Base-by-base conservation (phyloP, 495 filamentous ascomycete genomes). In the Tuber brumale region DNA sequence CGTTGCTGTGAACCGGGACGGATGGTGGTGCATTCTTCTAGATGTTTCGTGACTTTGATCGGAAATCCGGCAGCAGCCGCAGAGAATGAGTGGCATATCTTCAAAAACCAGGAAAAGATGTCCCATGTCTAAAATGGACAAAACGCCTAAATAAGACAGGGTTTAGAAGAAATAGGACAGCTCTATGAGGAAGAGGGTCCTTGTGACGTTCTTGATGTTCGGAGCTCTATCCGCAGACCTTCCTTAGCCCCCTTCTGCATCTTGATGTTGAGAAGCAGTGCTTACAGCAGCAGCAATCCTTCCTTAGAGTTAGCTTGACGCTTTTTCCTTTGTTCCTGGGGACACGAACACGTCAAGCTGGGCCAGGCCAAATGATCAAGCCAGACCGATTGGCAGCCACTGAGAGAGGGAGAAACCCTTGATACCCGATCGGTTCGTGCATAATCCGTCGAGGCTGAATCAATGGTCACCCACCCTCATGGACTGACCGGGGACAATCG, bases 341-440 rank as follows among this genome's bases (percentile, higher is more conserved):
- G 76, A 79, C 57, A 76, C 75, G 76, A 71, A 79, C 78, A 80
- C 77, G 77, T 80, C 77, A 76, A 80, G 79, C 78, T 79, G 78
- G 78, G 71, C 78, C 79, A 80, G 78, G 71, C 78, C 79, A 80
- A 79, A 76, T 77, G 73, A 79, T 79, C 75, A 76, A 66, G 3
- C 70, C 78, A 72, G 79, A 71, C 69, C 71, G 70, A 66, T 51
- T 46, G 8, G 66, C 72, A 31, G 45, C 78, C 78, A 80, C 72
- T 80, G 35, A 80, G 72, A 72, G 70, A 44, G 23, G 31, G 43
- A 44, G 73, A 71, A 41, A 43, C n/a, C 45, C 57, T 43, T 72
- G 79, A 69, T 79, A 76, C 78, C 78, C 70, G 78, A 79, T 80
- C 78, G 72, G 78, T 80, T 76, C 45, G 61, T 71, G 77, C 77